phyloP scores from a whole-genome alignment of 1,139 yeast species.

The Nakaseomyces nivariensis region DNA sequence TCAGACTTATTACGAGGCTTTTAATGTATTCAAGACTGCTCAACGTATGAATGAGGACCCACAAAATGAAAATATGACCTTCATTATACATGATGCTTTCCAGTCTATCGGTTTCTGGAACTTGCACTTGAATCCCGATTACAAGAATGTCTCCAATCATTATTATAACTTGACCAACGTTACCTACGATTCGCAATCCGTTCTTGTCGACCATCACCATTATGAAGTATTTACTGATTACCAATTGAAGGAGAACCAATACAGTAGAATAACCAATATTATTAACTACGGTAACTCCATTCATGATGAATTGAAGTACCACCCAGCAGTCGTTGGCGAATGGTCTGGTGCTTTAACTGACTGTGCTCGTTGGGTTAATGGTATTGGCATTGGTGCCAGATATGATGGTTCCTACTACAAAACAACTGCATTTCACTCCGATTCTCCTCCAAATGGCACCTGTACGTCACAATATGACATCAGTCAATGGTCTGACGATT shows the following conservation, averaged over 20 bases:
- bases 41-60: conserved; percentile 33
- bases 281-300: conserved; percentile 34
- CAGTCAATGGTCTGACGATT: conserved; percentile 29
- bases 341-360: conserved; percentile 59
- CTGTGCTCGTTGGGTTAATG: conserved; percentile 58
- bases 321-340: conserved; percentile 51
- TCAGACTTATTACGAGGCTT: conserved; percentile 32
- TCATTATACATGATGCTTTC: conserved; percentile 54
- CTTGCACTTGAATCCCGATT: conserved; percentile 33
- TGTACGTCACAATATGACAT: conserved; percentile 19
- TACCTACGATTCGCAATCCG: conserved; percentile 30
- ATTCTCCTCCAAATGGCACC: conserved; percentile 9
- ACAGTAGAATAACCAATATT: conserved; percentile 28
- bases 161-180: conserved; percentile 15
- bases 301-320: conserved; percentile 32
- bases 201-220: conserved; percentile 50
- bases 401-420: conserved; percentile 43
- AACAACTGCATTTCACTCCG: conserved; percentile 25
- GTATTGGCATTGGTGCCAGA: conserved; percentile 49
- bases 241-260: conserved; percentile 32
- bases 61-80: conserved; percentile 33
- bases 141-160: conserved; percentile 19
- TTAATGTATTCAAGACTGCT: conserved; percentile 29
- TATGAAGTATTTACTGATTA: conserved; percentile 47
- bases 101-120: conserved; percentile 44